Percentiles rank a stretch among this genome's conserved stretches.
phyloP scores from a whole-genome alignment of 257 asterid genomes.

The Forsythia viridissima region DNA sequence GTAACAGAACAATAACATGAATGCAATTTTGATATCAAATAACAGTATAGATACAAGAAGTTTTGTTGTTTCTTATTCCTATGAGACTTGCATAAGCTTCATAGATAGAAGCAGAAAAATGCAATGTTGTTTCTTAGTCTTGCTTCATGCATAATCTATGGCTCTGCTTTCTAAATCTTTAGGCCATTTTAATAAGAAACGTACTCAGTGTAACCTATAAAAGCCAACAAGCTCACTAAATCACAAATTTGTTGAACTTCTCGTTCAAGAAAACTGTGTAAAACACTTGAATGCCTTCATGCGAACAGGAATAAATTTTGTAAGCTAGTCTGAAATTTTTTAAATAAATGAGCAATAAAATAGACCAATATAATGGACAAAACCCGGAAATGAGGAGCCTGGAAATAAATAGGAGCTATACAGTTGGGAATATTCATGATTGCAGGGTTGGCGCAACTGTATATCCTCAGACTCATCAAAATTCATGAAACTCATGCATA shows the following conservation, averaged over 20 bases:
- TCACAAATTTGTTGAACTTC: not conserved
- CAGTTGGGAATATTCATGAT: not conserved
- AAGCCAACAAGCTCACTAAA: not conserved
- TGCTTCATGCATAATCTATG: not conserved
- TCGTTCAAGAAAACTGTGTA: not conserved
- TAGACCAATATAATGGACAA: not conserved
- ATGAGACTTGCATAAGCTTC: not conserved
- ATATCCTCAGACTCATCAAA: not conserved
- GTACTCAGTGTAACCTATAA: not conserved
- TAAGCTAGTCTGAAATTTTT: not conserved
- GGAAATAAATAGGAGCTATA: not conserved
- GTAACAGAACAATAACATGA: slow-evolving; percentile 9
- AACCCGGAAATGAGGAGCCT: not conserved
- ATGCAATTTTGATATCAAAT: not conserved
- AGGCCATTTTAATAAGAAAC: not conserved
- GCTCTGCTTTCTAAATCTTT: not conserved
- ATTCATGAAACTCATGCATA: not conserved
- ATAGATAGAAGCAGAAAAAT: not conserved
- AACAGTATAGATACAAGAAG: not conserved
- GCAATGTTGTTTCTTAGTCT: not conserved
- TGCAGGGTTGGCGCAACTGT: not conserved
- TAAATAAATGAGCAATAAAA: not conserved
- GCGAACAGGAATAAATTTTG: not conserved
- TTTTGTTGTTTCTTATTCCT: not conserved
- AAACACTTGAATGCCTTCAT: not conserved